Conservation (phyloP, 2,329 filamentous ascomycete genomes). For the Talaromyces sp. region DNA sequence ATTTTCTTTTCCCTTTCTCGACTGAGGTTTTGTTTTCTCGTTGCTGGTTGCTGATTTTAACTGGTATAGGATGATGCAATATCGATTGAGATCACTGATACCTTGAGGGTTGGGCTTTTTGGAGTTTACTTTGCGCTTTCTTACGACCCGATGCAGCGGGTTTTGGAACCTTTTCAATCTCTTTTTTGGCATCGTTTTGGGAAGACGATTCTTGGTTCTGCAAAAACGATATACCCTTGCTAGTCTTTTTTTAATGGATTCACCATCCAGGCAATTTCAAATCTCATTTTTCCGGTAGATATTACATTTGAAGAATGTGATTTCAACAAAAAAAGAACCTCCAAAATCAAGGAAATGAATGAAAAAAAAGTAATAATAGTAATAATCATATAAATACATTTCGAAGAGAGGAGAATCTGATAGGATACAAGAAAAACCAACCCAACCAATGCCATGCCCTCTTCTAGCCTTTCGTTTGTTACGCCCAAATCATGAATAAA, state of each 20-base stretch:
- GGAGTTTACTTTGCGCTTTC: background rate
- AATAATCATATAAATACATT: constrained; percentile 4
- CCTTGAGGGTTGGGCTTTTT: background rate
- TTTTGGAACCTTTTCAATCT: background rate
- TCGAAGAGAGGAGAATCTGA: constrained; percentile 2
- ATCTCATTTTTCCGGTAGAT: background rate
- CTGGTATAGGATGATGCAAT: background rate
- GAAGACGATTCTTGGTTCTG: background rate
- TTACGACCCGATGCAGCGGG: background rate
- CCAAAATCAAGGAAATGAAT: background rate
- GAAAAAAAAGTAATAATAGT: background rate
- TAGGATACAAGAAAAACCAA: constrained; percentile 1
- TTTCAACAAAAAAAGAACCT: background rate
- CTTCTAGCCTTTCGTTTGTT: background rate
- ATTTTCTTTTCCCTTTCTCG: background rate
- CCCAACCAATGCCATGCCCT: background rate
- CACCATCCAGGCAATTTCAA: background rate
- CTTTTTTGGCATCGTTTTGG: background rate
- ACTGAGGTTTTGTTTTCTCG: background rate
- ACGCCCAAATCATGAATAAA: background rate
- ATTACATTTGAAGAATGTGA: background rate
- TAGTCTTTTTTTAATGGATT: background rate
- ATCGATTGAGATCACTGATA: background rate
- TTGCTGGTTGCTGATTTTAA: background rate
- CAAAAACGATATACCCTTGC: background rate